These are phyloP conservation scores for Pogostemon cablin DNA, from an alignment of 257 asterid genomes.

Conservation along the genomic window DNA sequence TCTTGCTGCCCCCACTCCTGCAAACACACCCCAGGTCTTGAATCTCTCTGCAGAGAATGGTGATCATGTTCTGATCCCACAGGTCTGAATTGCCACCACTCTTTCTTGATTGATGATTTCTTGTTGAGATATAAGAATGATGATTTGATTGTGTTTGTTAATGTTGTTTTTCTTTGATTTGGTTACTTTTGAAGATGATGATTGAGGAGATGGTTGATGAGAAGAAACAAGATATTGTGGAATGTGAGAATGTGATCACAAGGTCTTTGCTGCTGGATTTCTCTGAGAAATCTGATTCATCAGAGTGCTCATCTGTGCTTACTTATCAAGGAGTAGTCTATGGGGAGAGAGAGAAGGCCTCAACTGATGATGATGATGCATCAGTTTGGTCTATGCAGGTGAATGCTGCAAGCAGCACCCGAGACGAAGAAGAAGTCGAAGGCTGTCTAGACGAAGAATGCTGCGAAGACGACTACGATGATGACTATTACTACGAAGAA, in stretches of 20 bases:
- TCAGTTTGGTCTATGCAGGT: conserved; percentile 85
- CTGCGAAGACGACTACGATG: conserved; percentile 24
- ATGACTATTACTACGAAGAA: conserved; percentile 29
- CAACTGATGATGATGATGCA: conserved; percentile 48
- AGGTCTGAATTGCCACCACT: conserved; percentile 42
- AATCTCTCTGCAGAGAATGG: conserved; percentile 34
- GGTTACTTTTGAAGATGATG: conserved; percentile 37
- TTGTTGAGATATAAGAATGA: not conserved
- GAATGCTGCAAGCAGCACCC: conserved; percentile 66
- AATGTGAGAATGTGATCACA: conserved; percentile 53
- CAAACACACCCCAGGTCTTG: conserved; percentile 72
- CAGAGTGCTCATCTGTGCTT: conserved; percentile 59
- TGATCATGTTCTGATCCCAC: conserved; percentile 44
- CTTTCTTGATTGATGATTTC: conserved; percentile 4
- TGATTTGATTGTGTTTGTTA: not conserved
- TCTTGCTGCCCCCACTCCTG: conserved; percentile 82
- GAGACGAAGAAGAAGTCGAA: conserved; percentile 42
- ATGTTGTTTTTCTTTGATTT: not conserved
- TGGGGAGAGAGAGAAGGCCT: conserved; percentile 32
- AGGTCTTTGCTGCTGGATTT: conserved; percentile 81
- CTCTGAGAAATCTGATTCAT: conserved; percentile 57
- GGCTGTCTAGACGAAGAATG: conserved; percentile 29
- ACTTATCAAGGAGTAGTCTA: conserved; percentile 40
- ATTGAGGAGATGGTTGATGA: not conserved
- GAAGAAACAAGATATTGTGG: conserved; percentile 41